Conservation (phyloP, 2,329 filamentous ascomycete genomes). For the Sporothrix inflata region DNA sequence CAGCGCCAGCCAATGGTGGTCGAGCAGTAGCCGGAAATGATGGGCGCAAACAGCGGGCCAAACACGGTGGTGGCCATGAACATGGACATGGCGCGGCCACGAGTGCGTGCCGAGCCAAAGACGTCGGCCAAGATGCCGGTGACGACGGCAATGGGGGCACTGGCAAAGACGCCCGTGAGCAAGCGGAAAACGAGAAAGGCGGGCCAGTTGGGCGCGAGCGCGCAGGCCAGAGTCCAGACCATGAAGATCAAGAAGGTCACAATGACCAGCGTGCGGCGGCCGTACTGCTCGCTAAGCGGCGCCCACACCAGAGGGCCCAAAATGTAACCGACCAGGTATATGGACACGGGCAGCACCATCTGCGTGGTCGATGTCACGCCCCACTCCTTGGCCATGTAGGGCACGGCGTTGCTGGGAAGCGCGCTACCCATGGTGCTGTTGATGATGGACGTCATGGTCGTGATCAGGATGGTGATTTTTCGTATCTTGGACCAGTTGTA, state of each 20-base stretch:
- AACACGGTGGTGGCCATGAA: conserved; percentile 65
- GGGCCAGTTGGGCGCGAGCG: conserved; percentile 56
- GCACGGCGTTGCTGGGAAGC: conserved; percentile 65
- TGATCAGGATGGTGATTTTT: conserved; percentile 60
- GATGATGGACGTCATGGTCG: conserved; percentile 62
- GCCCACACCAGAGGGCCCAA: conserved; percentile 62
- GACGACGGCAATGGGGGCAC: conserved; percentile 64
- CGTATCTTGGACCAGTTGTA: conserved; percentile 54
- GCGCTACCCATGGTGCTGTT: conserved; percentile 70
- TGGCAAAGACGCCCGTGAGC: conserved; percentile 55
- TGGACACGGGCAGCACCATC: conserved; percentile 61
- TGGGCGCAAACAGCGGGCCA: conserved; percentile 68
- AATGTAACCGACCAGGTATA: conserved; percentile 52
- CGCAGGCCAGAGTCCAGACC: conserved; percentile 59
- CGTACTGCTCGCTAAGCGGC: conserved; percentile 67
- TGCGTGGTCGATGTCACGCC: conserved; percentile 52
- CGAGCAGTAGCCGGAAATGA: conserved; percentile 65
- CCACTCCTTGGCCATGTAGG: conserved; percentile 62
- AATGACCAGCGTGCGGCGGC: conserved; percentile 54
- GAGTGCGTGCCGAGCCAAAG: conserved; percentile 57
- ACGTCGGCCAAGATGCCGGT: conserved; percentile 69
- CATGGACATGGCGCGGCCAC: conserved; percentile 63
- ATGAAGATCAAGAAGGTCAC: conserved; percentile 53
- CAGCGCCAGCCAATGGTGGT: conserved; percentile 67
- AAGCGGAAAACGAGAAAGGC: conserved; percentile 60